A percentile compares a stretch with the other conserved stretches of the same genome.
Evolutionary conservation across 2,329 filamentous ascomycete genomes (phyloP).

Genomic region (Colletotrichum sp.): DNA sequence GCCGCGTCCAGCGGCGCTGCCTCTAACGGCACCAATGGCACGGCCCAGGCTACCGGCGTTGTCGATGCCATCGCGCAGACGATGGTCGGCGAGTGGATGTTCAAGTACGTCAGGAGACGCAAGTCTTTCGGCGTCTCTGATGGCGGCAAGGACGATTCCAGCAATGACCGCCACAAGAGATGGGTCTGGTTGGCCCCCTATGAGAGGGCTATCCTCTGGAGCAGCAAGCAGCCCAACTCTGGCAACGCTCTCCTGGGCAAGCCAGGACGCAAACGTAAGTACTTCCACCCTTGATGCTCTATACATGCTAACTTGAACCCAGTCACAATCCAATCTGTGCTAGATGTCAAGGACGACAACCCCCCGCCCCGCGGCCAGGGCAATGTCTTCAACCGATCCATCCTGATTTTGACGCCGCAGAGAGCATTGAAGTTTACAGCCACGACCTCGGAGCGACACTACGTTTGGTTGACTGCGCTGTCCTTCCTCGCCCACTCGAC

Average conservation of each 20-base stretch:
- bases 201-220: conserved; percentile 96
- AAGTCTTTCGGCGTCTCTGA: conserved; percentile 89
- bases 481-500: conserved; percentile 94
- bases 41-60: conserved; percentile 72
- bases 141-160: conserved; percentile 70
- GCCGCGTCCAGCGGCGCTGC: conserved; percentile 36
- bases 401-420: conserved; percentile 91
- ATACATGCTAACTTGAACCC: conserved; percentile 34
- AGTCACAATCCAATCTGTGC: conserved; percentile 95
- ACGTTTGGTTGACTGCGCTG: conserved; percentile 91
- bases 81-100: conserved; percentile 99
- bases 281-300: conserved; percentile 29
- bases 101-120: conserved; percentile 84
- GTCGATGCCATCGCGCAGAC: conserved; percentile 97
- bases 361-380: conserved; percentile 74
- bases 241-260: conserved; percentile 91
- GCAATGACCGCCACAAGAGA: conserved; percentile 85
- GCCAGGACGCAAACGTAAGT: conserved; percentile 89
- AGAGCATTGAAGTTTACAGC: conserved; percentile 96
- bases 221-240: conserved; percentile 92
- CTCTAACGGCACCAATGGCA: conserved; percentile 58
- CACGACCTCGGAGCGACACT: conserved; percentile 81
- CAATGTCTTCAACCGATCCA: conserved; percentile 85
- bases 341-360: conserved; percentile 96
- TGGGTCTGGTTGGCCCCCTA: conserved; percentile 99